Conservation (phyloP, 2,329 filamentous ascomycete genomes). For the Aspergillus sclerotialis region DNA sequence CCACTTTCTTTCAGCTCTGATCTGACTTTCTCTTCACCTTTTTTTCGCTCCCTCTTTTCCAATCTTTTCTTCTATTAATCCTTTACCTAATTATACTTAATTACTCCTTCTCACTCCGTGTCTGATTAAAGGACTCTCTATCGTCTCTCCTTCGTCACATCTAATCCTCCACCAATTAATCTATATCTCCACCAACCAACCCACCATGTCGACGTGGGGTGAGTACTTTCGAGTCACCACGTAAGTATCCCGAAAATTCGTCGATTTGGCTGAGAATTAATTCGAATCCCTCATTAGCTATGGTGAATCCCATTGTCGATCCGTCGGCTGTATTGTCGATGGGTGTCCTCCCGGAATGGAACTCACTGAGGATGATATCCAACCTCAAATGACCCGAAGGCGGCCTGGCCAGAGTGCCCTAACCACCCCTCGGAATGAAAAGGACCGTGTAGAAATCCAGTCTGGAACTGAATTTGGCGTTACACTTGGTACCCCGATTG, state of each 20-base stretch:
- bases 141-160: not conserved
- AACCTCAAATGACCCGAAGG: constrained; percentile 87
- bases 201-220: constrained; percentile 80
- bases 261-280: not conserved
- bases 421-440: constrained; percentile 88
- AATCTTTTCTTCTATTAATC: not conserved
- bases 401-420: constrained; percentile 84
- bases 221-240: constrained; percentile 75
- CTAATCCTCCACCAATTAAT: not conserved
- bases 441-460: constrained; percentile 85
- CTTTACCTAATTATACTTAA: too few species aligned
- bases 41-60: constrained; percentile 1
- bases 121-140: too few species aligned
- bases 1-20: not conserved
- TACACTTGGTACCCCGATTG: constrained; percentile 86
- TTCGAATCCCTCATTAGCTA: constrained; percentile 42
- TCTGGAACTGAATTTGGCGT: constrained; percentile 86
- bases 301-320: constrained; percentile 84
- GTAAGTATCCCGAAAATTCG: constrained; percentile 42
- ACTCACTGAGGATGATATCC: constrained; percentile 79
- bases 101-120: too few species aligned
- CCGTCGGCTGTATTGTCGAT: constrained; percentile 91
- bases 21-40: not conserved
- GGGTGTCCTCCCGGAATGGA: constrained; percentile 82
- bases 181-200: constrained; percentile 1